phyloP scores from a whole-genome alignment of 805 yeast species.

The Yarrowia divulgata region DNA sequence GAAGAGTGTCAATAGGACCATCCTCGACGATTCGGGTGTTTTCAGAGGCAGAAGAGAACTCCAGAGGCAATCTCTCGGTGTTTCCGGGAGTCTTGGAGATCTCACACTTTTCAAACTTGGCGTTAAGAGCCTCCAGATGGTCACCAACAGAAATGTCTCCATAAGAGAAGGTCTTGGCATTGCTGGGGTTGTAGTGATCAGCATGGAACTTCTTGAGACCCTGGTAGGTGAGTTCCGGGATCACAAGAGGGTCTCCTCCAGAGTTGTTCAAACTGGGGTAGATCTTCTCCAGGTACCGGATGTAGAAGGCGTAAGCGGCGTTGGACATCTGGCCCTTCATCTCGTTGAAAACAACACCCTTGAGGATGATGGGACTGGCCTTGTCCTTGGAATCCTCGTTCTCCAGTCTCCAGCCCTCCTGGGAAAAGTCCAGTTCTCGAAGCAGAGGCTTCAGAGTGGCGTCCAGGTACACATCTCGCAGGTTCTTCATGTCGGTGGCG shows the following conservation, averaged over 20 bases:
- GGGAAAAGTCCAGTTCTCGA: slow-evolving; percentile 80
- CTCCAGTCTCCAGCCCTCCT: slow-evolving; percentile 98
- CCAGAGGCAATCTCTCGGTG: slow-evolving; percentile 31
- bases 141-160: slow-evolving; percentile 74
- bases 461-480: slow-evolving; percentile 87
- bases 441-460: slow-evolving; percentile 84
- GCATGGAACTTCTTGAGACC: slow-evolving; percentile 81
- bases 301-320: slow-evolving; percentile 84
- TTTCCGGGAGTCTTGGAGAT: slow-evolving; percentile 44
- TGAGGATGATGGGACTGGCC: slow-evolving; percentile 69
- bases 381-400: slow-evolving; percentile 66
- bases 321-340: slow-evolving; percentile 98
- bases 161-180: slow-evolving; percentile 84
- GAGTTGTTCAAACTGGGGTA: slow-evolving; percentile 87
- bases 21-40: slow-evolving; percentile 52
- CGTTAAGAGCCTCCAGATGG: slow-evolving; percentile 57
- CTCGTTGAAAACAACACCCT: slow-evolving; percentile 97
- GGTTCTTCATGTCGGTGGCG: slow-evolving; percentile 75
- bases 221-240: slow-evolving; percentile 75
- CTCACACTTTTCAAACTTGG: slow-evolving; percentile 47
- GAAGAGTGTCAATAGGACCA: slow-evolving; percentile 86
- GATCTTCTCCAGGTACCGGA: slow-evolving; percentile 78
- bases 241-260: slow-evolving; percentile 90
- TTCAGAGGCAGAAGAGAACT: slow-evolving; percentile 46
- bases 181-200: slow-evolving; percentile 85